Evolutionary conservation across 352 stramenopile species (phyloP).

Genomic region (Globisporangium apiculatum): DNA sequence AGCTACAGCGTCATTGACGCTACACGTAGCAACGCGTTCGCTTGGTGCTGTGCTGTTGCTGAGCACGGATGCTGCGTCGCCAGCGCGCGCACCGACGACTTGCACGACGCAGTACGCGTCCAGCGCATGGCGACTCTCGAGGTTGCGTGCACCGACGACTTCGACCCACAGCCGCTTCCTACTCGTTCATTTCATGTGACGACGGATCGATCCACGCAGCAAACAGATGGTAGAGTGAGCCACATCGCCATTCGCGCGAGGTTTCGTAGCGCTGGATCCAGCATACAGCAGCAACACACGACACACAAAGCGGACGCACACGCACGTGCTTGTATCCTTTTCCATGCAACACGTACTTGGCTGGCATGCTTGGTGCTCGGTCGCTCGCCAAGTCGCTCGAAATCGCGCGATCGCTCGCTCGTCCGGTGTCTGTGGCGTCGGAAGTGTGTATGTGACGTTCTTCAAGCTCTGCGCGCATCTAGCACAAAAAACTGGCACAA

Average conservation of each 20-base stretch:
- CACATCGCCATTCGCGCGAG: no score
- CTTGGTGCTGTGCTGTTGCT: not conserved
- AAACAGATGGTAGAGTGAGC: not conserved
- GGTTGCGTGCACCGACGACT: slow-evolving; percentile 61
- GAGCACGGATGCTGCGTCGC: not conserved
- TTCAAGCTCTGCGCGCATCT: not conserved
- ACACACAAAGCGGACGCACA: no score
- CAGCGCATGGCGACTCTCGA: slow-evolving; percentile 48
- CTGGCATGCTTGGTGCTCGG: slow-evolving; percentile 1
- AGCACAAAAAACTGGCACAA: not conserved
- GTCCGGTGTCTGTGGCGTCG: not conserved
- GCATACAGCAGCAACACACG: not conserved
- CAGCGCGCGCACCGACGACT: slow-evolving; percentile 12
- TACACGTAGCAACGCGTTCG: no score
- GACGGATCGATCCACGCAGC: not conserved
- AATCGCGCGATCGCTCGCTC: not conserved
- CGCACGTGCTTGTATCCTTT: no score
- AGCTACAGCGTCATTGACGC: no score
- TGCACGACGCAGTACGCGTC: slow-evolving; percentile 67
- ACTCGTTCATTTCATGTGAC: not conserved
- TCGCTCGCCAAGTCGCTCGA: not conserved
- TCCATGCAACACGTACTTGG: slow-evolving; percentile 2
- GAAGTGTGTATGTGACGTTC: slow-evolving; percentile 1
- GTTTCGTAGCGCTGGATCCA: no score
- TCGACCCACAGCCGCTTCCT: slow-evolving; percentile 54